These are phyloP conservation scores for Macrolepiota albuminosa DNA, from an alignment of 768 basidiomycete genomes.

Conservation along the genomic window DNA sequence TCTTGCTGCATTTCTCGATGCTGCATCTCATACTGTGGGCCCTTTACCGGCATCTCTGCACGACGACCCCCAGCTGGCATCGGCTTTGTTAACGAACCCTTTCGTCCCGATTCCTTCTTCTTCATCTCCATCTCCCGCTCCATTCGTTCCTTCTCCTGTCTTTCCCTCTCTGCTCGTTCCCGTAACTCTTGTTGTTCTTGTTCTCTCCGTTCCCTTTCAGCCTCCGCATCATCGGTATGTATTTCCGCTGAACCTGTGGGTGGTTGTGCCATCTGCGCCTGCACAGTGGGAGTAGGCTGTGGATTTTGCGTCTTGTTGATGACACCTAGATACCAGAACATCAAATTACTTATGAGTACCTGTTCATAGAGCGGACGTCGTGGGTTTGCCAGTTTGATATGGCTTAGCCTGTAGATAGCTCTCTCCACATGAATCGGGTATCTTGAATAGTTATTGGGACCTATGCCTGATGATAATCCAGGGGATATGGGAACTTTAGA, in stretches of 20 bases:
- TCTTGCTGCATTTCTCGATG: slow-evolving; percentile 92
- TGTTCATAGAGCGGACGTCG: slow-evolving; percentile 96
- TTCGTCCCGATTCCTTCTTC: slow-evolving; percentile 47
- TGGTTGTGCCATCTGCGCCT: slow-evolving; percentile 21
- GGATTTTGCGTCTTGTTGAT: slow-evolving; percentile 85
- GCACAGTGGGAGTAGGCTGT: slow-evolving; percentile 29
- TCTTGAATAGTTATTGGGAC: slow-evolving; percentile 55
- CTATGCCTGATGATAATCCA: slow-evolving; percentile 35
- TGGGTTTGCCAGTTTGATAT: slow-evolving; percentile 98
- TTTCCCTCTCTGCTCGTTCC: slow-evolving; percentile 40
- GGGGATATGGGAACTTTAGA: slow-evolving; percentile 69
- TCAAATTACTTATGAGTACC: slow-evolving; percentile 86
- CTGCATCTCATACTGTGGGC: slow-evolving; percentile 93
- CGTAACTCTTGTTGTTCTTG: slow-evolving; percentile 31
- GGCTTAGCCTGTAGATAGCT: slow-evolving; percentile 94
- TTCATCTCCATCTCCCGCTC: slow-evolving; percentile 50
- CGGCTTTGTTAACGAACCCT: slow-evolving; percentile 65
- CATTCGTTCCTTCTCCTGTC: slow-evolving; percentile 34
- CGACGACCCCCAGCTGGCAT: slow-evolving; percentile 51
- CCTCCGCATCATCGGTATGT: slow-evolving; percentile 29
- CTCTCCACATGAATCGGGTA: slow-evolving; percentile 99
- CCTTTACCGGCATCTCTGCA: slow-evolving; percentile 83
- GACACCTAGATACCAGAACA: slow-evolving; percentile 99
- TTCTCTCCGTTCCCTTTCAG: slow-evolving; percentile 35
- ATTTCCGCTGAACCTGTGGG: slow-evolving; percentile 25